Base-by-base conservation (phyloP, 257 asterid genomes). In the Solanum gracilifrons region DNA sequence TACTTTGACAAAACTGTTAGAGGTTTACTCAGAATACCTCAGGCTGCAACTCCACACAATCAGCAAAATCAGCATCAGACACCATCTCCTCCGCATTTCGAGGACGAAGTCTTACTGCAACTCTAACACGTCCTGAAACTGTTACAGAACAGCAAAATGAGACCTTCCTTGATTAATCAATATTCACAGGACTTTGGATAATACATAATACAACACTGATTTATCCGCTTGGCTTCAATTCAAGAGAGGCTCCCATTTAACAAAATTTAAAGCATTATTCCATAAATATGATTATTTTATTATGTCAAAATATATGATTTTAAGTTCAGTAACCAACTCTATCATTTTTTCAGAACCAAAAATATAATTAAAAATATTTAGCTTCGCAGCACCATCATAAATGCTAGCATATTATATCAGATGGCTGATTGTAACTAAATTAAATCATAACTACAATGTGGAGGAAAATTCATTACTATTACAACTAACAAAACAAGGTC, bases 31-130 rank as follows among this genome's bases (percentile, higher is more conserved):
- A 55, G 87, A 64, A 48, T 85, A 94, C 99, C 98, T 96, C 99
- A 66, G 98, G 98, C 91, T 94, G 99, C 94, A 95, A 91, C 90
- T 96, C 98, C 66, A 96, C 96, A 87, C 98, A 96, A 90, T 96
- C 98, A 77, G 96, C 95, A 89, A 95, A 94, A 93, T 96, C 99
- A 82, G 98, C 90, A 92, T 96, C 99, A 18, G 95, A 93, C 82
- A 74, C 93, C 90, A 91, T 90, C 92, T 96, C 99, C 88, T 95
- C 98, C 7, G 95, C 92, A 91, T 94, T 96, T 88, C 92, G 92
- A 73, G 98, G 98, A 69, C 99, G 88, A 80, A 96, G 92, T 90
- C 99, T 91, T 60, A 96, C 98, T 55, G 98, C 98, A 88, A 96
- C 98, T 87, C 99, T 90, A 82, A 96, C 98, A 87, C 98, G 90